These are phyloP conservation scores for Diaporthe sp. DNA, from an alignment of 2,329 filamentous ascomycete genomes.

Conservation along the genomic window DNA sequence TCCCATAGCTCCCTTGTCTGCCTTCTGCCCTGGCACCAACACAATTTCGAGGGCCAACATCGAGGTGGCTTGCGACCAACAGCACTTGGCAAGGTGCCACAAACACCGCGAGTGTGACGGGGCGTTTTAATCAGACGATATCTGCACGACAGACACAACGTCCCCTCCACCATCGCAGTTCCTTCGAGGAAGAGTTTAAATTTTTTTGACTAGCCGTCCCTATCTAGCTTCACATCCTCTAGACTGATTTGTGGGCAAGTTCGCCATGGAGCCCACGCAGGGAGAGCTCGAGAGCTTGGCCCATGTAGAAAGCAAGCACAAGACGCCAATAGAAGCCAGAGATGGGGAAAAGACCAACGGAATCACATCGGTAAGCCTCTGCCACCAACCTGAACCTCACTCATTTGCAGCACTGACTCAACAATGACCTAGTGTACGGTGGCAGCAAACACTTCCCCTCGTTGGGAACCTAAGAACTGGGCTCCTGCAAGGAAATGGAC, in stretches of 20 bases:
- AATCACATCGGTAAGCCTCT: neutral
- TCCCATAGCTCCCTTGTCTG: neutral
- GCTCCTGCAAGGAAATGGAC: constrained; percentile 59
- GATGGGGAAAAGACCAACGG: neutral
- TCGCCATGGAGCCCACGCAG: constrained; percentile 7
- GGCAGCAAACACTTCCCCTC: neutral
- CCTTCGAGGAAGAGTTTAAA: neutral
- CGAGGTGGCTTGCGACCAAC: neutral
- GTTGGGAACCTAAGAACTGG: constrained; percentile 56
- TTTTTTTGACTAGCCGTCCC: neutral
- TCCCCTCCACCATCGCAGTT: fast-evolving
- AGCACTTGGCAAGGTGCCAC: neutral
- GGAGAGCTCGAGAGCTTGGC: constrained; percentile 9
- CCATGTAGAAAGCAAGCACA: neutral
- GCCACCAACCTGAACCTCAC: fast-evolving
- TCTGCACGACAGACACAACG: neutral
- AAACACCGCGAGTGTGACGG: neutral
- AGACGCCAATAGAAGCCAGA: neutral
- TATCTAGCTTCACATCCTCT: neutral
- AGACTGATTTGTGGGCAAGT: neutral
- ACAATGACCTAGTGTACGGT: neutral
- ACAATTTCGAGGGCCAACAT: neutral
- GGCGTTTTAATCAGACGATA: neutral
- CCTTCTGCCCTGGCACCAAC: neutral
- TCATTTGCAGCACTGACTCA: neutral